Evolutionary conservation across 352 stramenopile genomes (phyloP), one percentile per base, ranked within the genome.

Genomic region (Phytophthora idaei): DNA sequence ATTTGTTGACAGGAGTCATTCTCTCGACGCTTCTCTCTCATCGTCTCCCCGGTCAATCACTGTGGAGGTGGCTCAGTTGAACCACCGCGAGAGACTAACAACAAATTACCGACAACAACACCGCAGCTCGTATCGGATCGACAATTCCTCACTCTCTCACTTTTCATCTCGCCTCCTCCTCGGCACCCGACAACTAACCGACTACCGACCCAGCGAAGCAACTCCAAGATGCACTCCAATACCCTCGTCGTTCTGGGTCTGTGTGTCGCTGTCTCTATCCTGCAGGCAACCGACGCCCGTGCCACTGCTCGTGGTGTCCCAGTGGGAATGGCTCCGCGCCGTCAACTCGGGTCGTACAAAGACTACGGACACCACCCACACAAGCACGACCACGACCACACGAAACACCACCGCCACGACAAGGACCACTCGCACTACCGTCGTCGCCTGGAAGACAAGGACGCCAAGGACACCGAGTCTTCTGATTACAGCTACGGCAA

Each of bases 211-310:
- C 39, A 17, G 39, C 39, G 17, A 28, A 31, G n/a, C 21, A 7
- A 34, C 21, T 17, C 17, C 37, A 56, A 37, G 57, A 73, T 73
- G 53, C 59, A 69, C 48, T 64, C 59, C 45, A 73, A 69, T 45
- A 12, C 57, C 4, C 47, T 73, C n/a, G 34, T 39, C 51, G 12
- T 69, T 6, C 11, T 69, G 25, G 21, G 59, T 5, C 53, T 73
- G 25, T 69, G 60, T 37, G 17, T 69, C 53, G 53, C 41, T 44
- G 41, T 39, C 44, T 62, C 57, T 15, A 14, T 64, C 39, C 34
- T 61, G 41, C 56, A 61, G 12, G 10, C 37, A 27, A 17, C 47
- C 21, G 39, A 69, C 8, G 61, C 52, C 36, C 57, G 57, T 50
- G 17, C 31, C 31, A 34, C 37, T 5, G 44, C 15, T 12, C 44